Evolutionary conservation across 805 yeast genomes (phyloP), one percentile per base, ranked within the genome.

Genomic region (Wickerhamomyces chaumierensis): DNA sequence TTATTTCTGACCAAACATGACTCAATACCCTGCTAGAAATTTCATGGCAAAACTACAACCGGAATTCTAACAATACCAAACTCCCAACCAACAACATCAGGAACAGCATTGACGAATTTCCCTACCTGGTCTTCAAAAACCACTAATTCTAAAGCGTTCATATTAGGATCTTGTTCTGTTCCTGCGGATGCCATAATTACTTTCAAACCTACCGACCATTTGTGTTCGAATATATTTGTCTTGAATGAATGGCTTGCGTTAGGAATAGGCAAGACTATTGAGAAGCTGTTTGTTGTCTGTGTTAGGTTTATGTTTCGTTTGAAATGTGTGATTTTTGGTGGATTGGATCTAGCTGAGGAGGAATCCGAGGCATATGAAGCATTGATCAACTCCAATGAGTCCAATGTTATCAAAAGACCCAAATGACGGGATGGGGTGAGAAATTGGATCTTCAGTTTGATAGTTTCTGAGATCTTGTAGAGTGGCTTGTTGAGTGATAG

Each of bases 391-490:
- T 67, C 72, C 18, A 58, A 42, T 2, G 58, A 44, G 39, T 66
- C 64, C 15, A 67, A 42, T 0, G 61, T 42, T 1, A 57, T 49
- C 1, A 64, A 45, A 1, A 63, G 48, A 0, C 69, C 69, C 3
- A 71, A 40, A 63, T 68, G 12, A 36, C 42, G 12, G 23, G 36
- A 28, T 17, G 33, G 18, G n/a, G 40, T 34, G 4, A 38, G 19
- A 67, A 62, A 43, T 57, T 65, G 33, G 66, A 48, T 16, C 48
- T 41, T 43, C 17, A 71, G 43, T 17, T 63, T 61, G 8, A 76
- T 57, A 15, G 63, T 62, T 33, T 71, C 78, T 2, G 75, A 69
- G 4, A 65, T 55, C 16, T 68, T 60, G 42, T 62, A 69, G 31
- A 61, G 58, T 2, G 63, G 55, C 42, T 63, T 65, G 7, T 71